Base-by-base conservation (phyloP, 1,139 yeast species). In the Nakaseomyces sp. region DNA sequence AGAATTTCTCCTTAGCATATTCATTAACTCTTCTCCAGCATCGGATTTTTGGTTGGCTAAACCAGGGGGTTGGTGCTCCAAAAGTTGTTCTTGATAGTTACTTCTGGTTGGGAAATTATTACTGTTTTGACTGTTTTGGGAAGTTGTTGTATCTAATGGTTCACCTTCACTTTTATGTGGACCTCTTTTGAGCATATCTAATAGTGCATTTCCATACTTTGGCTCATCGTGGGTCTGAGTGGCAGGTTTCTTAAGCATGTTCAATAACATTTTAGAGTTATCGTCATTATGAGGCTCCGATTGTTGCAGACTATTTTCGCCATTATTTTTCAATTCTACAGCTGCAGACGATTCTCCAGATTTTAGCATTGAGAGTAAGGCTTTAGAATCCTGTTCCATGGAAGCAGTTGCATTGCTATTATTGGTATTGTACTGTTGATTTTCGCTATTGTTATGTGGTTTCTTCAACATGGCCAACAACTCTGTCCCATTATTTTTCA, bases 1-100 rank as follows among this genome's bases (percentile, higher is more conserved):
- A 17, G 42, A 40, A 24, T 40, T 40, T 17, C 42, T 50, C 16
- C 39, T 41, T 22, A 43, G 13, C 47, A 45, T 45, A 7, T 42
- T 43, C 48, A 47, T 38, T 16, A 47, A 36, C 43, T 45, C 50
- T 22, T 43, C 47, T 31, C 46, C 47, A 8, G 46, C 38, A 25
- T 24, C 36, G 1, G 30, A 16, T n/a, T 40, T 20, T 13, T 40
- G 42, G 13, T n/a, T 35, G 5, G 4, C 12, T 20, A 13, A 24
- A 19, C 22, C 25, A 19, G 47, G 41, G 20, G 40, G 36, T 43
- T 43, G 45, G 19, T 28, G 16, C 12, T 12, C 28, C 19, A 24
- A 38, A 26, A 18, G 16, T 35, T 25, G 30, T 16, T 39, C 37
- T n/a, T 41, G 38, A 12, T 20, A 35, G 3, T n/a, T 20, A 22